These are phyloP conservation scores for Parachaetomium inaequale DNA, from an alignment of 495 filamentous ascomycete genomes.

Conservation along the genomic window DNA sequence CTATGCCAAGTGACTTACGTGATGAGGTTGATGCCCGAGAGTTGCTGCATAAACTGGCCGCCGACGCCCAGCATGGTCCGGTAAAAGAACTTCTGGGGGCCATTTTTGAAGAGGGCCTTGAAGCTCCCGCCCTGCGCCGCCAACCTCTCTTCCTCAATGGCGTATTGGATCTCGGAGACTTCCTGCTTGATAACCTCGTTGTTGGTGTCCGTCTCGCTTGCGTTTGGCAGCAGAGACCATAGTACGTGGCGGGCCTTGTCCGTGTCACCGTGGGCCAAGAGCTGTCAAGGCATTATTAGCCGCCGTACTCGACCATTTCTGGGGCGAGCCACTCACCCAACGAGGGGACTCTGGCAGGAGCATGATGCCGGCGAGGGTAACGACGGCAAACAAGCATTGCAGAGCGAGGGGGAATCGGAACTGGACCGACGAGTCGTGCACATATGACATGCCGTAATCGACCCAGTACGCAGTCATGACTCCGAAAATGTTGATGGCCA, in stretches of 20 bases:
- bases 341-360: not conserved
- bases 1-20: slow-evolving; percentile 39
- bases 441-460: slow-evolving; percentile 3
- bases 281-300: not conserved
- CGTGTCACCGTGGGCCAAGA: not conserved
- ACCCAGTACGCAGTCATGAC: slow-evolving; percentile 8
- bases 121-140: slow-evolving; percentile 1
- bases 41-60: slow-evolving; percentile 22
- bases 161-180: not conserved
- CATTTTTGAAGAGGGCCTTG: not conserved
- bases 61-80: slow-evolving; percentile 33
- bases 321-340: not conserved
- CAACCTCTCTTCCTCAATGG: not conserved
- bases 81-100: slow-evolving; percentile 29
- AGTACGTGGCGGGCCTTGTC: slow-evolving; percentile 1
- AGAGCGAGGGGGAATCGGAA: not conserved
- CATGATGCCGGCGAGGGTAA: not conserved
- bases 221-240: not conserved
- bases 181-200: not conserved
- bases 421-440: not conserved
- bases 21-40: slow-evolving; percentile 67
- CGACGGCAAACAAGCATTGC: slow-evolving; percentile 1
- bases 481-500: slow-evolving; percentile 2
- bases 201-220: not conserved
- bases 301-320: not conserved